Conservation (phyloP, 2,329 filamentous ascomycete species). For the Colletotrichum echinochloae region DNA sequence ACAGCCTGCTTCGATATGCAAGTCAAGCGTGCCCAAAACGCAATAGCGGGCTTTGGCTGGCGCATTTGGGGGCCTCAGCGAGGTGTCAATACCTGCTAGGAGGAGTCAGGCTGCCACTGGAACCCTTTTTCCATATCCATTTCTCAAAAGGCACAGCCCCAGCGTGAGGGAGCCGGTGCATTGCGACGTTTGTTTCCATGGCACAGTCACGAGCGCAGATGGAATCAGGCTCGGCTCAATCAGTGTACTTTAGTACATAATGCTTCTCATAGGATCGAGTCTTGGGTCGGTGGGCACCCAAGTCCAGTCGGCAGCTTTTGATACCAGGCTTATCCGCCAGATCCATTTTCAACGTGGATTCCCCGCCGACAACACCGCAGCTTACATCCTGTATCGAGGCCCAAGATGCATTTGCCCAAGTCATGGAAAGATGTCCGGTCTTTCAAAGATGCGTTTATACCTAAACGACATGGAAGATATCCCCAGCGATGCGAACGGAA, state of each 20-base stretch:
- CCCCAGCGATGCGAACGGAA: background rate
- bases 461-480: background rate
- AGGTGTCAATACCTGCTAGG: too few relatives aligned
- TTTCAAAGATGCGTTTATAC: background rate
- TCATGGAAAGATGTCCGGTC: background rate
- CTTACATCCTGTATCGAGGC: background rate
- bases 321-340: background rate
- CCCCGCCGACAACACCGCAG: background rate
- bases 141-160: background rate
- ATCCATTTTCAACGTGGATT: background rate
- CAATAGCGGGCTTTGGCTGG: background rate
- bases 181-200: background rate
- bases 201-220: background rate
- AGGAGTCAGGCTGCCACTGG: background rate
- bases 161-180: background rate
- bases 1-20: background rate
- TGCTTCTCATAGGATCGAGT: background rate
- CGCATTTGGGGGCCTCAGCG: background rate
- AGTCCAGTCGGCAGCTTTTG: background rate
- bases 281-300: background rate
- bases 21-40: background rate
- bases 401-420: background rate
- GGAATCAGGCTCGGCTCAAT: background rate
- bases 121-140: constrained; percentile 7
- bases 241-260: background rate